Evolutionary conservation across 2,329 filamentous ascomycete genomes (phyloP).

Genomic region (Cercospora zeae-maydis): DNA sequence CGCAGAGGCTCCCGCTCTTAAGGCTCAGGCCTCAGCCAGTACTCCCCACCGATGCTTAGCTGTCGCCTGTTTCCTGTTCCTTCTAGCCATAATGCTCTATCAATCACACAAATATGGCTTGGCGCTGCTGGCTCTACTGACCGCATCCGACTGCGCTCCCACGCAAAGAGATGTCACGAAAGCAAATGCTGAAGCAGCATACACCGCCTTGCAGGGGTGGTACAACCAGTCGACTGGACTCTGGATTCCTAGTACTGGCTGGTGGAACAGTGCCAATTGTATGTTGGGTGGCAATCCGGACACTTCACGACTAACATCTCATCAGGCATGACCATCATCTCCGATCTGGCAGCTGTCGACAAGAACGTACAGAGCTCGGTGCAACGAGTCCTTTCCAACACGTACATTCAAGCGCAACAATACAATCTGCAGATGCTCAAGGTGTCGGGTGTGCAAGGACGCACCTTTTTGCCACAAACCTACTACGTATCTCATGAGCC

Average conservation of each 20-base stretch:
- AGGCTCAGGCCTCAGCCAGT: background rate
- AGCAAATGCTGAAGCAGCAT: slow-evolving; percentile 27
- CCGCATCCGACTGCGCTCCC: slow-evolving; percentile 8
- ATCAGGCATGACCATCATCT: slow-evolving; percentile 30
- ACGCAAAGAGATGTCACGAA: slow-evolving; percentile 22
- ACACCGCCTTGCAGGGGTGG: slow-evolving; percentile 30
- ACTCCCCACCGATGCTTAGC: background rate
- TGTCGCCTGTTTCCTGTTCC: background rate
- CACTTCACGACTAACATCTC: background rate
- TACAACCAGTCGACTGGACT: slow-evolving; percentile 34
- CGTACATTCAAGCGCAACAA: slow-evolving; percentile 26
- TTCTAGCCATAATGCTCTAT: slow-evolving; percentile 5
- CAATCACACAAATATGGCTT: slow-evolving; percentile 2
- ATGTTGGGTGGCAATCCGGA: background rate
- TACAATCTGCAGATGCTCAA: slow-evolving; percentile 27
- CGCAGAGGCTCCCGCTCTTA: background rate
- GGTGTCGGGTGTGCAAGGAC: slow-evolving; percentile 11
- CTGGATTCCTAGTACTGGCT: slow-evolving; percentile 33
- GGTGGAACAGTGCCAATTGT: slow-evolving; percentile 37
- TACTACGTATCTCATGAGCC: slow-evolving; percentile 20
- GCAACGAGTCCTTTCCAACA: slow-evolving; percentile 24
- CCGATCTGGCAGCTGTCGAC: slow-evolving; percentile 31
- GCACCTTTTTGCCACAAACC: slow-evolving; percentile 9
- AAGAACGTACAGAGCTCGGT: slow-evolving; percentile 17
- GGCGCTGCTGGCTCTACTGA: slow-evolving; percentile 7